These are phyloP conservation scores for Penicillium verrucosum DNA, from an alignment of 2,329 filamentous ascomycete species.

Conservation along the genomic window DNA sequence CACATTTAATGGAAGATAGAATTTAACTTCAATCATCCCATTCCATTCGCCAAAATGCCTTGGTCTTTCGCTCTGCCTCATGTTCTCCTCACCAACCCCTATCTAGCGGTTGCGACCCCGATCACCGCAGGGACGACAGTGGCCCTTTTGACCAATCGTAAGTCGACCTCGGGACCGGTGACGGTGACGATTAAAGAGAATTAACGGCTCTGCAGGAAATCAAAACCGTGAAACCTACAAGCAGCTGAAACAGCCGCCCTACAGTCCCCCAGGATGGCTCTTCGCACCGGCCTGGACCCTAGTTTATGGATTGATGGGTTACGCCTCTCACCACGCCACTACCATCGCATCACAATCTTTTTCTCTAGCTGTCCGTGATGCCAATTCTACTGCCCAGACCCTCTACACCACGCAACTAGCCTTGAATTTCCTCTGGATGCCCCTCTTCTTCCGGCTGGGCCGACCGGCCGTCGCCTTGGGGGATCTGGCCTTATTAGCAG, in stretches of 20 bases:
- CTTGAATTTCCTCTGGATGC: constrained; percentile 86
- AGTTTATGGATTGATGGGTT: constrained; percentile 75
- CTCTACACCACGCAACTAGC: constrained; percentile 83
- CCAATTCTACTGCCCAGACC: constrained; percentile 65
- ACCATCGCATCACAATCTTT: constrained; percentile 58
- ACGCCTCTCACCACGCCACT: constrained; percentile 77
- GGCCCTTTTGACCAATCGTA: constrained; percentile 33
- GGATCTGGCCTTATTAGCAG: constrained; percentile 71
- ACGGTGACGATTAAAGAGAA: neutral
- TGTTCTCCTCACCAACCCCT: constrained; percentile 25
- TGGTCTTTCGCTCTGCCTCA: constrained; percentile 34
- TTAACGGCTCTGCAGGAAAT: constrained; percentile 47
- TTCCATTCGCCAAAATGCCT: constrained; percentile 19
- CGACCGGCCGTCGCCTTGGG: constrained; percentile 69
- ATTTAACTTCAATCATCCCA: neutral
- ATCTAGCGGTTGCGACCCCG: constrained; percentile 32
- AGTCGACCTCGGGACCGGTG: constrained; percentile 3
- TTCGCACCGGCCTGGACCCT: constrained; percentile 49
- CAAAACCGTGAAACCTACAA: constrained; percentile 39
- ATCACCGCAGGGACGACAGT: constrained; percentile 21
- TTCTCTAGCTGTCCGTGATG: constrained; percentile 55
- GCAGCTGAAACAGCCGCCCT: constrained; percentile 47
- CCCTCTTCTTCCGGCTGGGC: constrained; percentile 80
- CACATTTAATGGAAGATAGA: neutral
- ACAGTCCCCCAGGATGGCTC: constrained; percentile 53